A percentile compares a stretch with the other conserved stretches of the same genome.
Evolutionary conservation across 106 monocot species (phyloP).

Genomic region (Allium cepa): DNA sequence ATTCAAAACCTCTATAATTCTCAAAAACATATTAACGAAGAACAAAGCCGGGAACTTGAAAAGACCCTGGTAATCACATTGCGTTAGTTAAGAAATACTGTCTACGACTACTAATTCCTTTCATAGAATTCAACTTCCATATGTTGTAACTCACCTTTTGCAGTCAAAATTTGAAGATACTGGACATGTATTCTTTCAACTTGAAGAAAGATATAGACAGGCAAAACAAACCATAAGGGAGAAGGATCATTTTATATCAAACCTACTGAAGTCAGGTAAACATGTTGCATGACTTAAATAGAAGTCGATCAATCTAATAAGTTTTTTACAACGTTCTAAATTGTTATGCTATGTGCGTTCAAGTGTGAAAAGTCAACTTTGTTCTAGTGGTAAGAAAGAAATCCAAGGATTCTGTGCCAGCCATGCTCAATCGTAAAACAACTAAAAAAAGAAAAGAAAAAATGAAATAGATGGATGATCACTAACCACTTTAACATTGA

Average conservation of each 20-base stretch:
- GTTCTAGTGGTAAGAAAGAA: too few relatives aligned
- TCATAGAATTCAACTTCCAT: not conserved
- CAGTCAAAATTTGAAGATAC: conserved; percentile 41
- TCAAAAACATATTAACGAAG: conserved; percentile 27
- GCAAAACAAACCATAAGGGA: conserved; percentile 45
- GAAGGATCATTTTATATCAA: conserved; percentile 50
- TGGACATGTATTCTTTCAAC: conserved; percentile 30
- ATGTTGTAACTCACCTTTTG: not conserved
- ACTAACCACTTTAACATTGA: too few relatives aligned
- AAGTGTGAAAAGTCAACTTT: too few relatives aligned
- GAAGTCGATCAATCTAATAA: too few relatives aligned
- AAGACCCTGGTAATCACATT: conserved; percentile 31
- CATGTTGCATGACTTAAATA: not conserved
- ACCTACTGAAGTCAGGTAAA: conserved; percentile 44
- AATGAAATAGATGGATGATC: too few relatives aligned
- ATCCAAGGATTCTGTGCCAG: too few relatives aligned
- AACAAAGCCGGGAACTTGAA: conserved; percentile 42
- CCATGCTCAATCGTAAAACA: too few relatives aligned
- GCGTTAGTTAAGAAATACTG: not conserved
- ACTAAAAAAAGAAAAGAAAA: too few relatives aligned
- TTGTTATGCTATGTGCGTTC: too few relatives aligned
- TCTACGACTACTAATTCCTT: not conserved
- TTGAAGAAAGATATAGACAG: conserved; percentile 51
- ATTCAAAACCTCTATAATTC: conserved; percentile 54
- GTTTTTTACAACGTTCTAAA: too few relatives aligned